Evolutionary conservation across 2,329 filamentous ascomycete species (phyloP), one percentile per base, ranked within the genome.

Genomic region (Thermoascus crustaceus): DNA sequence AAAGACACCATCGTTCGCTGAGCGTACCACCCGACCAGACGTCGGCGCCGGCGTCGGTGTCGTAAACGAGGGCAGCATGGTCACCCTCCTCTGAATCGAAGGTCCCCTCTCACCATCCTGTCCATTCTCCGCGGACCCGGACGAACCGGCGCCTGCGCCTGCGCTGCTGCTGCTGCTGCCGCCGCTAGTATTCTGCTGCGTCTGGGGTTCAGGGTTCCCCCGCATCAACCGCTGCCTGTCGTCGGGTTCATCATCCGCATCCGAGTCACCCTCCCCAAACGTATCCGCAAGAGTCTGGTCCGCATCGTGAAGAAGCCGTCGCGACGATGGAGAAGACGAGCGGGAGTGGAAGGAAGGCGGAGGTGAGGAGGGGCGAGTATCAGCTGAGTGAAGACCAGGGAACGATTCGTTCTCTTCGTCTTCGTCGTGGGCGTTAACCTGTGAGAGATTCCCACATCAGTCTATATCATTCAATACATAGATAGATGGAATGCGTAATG

Each of bases 1-100:
- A 65, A 94, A 98, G 17, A 98, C 91, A 42, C 91, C 91, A 61
- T 96, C 91, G 32, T 85, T 87, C 36, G 83, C 80, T n/a, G 79
- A 76, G 16, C 80, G 81, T 35, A 81, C 76, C 27, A 85, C 82
- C 42, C 63, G 37, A 58, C 65, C 37, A 10, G 52, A 48, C 25
- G 61, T 58, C 22, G 60, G 59, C 3, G 63, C 46, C 10, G 58
- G 32, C 9, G 59, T 45, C 10, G 64, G 45, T 14, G 60, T 36
- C n/a, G 48, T 46, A 38, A 74, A 76, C 3, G 60, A 63, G 2
- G 76, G 75, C 27, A 78, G 56, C 43, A 75, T 64, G 7, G 74
- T 77, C 6, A 69, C 64, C 40, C 68, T 56, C 42, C 73, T 59
- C 43, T 66, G 58, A 17, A 71, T 54, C 11, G 39, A 45, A 11